These are phyloP conservation scores for Eruca vesicaria DNA, from an alignment of 441 rosid genomes.

Conservation along the genomic window DNA sequence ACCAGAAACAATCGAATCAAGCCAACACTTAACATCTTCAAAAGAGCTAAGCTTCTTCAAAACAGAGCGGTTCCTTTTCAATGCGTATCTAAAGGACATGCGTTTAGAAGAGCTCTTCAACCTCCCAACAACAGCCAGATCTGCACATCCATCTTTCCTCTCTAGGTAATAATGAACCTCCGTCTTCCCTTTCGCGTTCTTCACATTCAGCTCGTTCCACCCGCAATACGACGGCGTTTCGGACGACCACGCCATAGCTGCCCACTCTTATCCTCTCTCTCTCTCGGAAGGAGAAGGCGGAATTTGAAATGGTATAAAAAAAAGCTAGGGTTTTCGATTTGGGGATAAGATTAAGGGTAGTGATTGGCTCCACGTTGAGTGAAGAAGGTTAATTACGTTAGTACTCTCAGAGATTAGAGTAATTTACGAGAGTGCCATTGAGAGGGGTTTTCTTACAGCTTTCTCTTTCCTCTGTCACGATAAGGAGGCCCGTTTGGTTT, in stretches of 20 bases:
- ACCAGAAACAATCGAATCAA: conserved; percentile 69
- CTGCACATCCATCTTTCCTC: conserved; percentile 54
- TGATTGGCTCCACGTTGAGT: conserved; percentile 45
- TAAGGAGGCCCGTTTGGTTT: conserved; percentile 12
- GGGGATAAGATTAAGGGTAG: conserved; percentile 49
- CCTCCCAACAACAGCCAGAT: conserved; percentile 72
- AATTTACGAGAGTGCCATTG: neutral
- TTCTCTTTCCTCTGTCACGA: conserved; percentile 18
- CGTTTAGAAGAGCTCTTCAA: conserved; percentile 50
- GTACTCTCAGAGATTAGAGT: neutral
- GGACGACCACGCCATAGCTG: conserved; percentile 22
- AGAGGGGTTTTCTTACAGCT: neutral
- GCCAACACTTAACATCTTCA: conserved; percentile 66
- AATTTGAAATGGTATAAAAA: conserved; percentile 28
- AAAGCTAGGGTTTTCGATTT: conserved; percentile 53
- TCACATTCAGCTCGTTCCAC: conserved; percentile 68
- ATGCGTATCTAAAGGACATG: conserved; percentile 51
- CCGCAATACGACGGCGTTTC: conserved; percentile 47
- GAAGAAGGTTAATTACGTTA: conserved; percentile 32
- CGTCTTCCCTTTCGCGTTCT: conserved; percentile 50
- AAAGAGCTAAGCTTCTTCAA: conserved; percentile 49
- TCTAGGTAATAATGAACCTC: conserved; percentile 68
- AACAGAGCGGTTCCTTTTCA: conserved; percentile 37
- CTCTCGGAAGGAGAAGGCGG: neutral
- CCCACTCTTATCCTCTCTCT: conserved; percentile 3